Conservation (phyloP, 2,329 filamentous ascomycete species). For the Nemania sp. region DNA sequence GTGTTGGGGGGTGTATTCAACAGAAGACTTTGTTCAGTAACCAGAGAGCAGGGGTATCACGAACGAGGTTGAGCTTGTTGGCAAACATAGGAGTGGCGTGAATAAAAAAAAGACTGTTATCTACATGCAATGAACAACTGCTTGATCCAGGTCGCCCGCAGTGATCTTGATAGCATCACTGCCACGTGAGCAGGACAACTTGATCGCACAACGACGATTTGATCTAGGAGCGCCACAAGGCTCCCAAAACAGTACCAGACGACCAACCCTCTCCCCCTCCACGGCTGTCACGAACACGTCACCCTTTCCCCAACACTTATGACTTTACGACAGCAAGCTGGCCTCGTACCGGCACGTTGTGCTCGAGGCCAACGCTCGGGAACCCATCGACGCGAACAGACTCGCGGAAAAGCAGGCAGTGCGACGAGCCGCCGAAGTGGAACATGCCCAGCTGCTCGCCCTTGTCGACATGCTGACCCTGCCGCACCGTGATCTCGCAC, state of each 20-base stretch:
- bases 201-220: too few species aligned
- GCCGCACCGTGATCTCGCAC: conserved; percentile 70
- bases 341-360: conserved; percentile 37
- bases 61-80: not conserved
- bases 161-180: too few species aligned
- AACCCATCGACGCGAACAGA: conserved; percentile 51
- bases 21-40: not conserved
- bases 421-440: conserved; percentile 75
- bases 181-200: not conserved
- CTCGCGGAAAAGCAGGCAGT: conserved; percentile 69
- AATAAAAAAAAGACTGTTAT: conserved; percentile 4
- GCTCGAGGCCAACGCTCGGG: conserved; percentile 24
- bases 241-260: not conserved
- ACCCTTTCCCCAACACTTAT: not conserved
- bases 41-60: not conserved
- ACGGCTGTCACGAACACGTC: not conserved
- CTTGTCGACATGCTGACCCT: conserved; percentile 68
- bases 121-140: not conserved
- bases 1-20: conserved; percentile 10
- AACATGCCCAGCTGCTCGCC: conserved; percentile 79
- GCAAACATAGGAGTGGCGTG: not conserved
- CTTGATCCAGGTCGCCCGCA: too few species aligned
- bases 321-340: conserved; percentile 34
- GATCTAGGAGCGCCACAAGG: too few species aligned
- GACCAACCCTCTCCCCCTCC: not conserved